Evolutionary conservation across 257 asterid genomes (phyloP).

Genomic region (Nicotiana attenuata): DNA sequence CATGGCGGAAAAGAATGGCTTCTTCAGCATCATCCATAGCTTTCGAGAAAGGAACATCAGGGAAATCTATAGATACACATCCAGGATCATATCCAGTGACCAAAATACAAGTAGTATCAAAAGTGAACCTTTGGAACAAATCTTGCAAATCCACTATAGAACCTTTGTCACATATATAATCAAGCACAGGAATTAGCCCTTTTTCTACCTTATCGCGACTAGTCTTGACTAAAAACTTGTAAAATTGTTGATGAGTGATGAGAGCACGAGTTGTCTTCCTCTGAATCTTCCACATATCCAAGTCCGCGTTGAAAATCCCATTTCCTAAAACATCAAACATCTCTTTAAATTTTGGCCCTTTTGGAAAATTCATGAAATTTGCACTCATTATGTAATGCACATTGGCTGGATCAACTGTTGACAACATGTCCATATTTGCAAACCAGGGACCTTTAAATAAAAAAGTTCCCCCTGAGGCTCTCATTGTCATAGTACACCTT

Average conservation of each 20-base stretch:
- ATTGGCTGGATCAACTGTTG: constrained; percentile 43
- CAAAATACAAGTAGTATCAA: constrained; percentile 42
- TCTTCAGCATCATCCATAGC: constrained; percentile 61
- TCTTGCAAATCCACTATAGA: constrained; percentile 42
- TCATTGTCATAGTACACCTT: constrained; percentile 20
- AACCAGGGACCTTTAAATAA: constrained; percentile 45
- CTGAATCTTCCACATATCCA: constrained; percentile 41
- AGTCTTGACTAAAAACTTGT: constrained; percentile 26
- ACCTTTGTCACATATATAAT: constrained; percentile 13
- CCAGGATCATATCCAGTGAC: constrained; percentile 51
- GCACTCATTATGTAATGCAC: constrained; percentile 48
- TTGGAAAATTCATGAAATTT: constrained; percentile 43
- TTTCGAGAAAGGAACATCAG: constrained; percentile 40
- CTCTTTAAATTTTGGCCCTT: constrained; percentile 45
- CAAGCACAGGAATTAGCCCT: constrained; percentile 42
- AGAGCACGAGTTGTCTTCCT: constrained; percentile 34
- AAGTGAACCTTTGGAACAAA: constrained; percentile 45
- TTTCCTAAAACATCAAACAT: constrained; percentile 50
- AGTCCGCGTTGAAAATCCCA: constrained; percentile 56
- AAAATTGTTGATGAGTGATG: constrained; percentile 30
- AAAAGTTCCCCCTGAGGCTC: constrained; percentile 29
- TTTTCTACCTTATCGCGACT: constrained; percentile 32
- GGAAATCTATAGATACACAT: constrained; percentile 33
- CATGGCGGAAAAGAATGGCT: constrained; percentile 44
- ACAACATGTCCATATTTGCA: constrained; percentile 43